Evolutionary conservation across 108 stramenopile species (phyloP).

Genomic region (Chaetoceros tenuissimus): DNA sequence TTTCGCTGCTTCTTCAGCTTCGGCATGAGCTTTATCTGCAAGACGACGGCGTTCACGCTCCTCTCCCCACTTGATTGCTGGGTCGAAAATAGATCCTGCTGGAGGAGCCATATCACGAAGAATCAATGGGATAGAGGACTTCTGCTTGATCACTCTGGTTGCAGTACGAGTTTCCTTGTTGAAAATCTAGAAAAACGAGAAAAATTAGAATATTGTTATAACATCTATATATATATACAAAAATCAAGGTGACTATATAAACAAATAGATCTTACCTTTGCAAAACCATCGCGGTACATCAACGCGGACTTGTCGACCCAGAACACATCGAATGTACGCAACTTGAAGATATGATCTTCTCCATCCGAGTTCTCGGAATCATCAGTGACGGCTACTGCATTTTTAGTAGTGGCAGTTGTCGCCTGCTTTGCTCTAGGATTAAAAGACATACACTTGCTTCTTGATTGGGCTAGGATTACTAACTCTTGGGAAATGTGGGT

Average conservation of each 20-base stretch:
- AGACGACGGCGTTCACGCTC: conserved; percentile 67
- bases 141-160: conserved; percentile 52
- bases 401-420: conserved; percentile 43
- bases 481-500: too few species aligned
- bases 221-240: conserved; percentile 1
- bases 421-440: conserved; percentile 83
- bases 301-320: conserved; percentile 79
- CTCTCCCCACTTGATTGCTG: conserved; percentile 76
- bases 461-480: too few species aligned
- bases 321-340: conserved; percentile 81
- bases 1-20: conserved; percentile 21
- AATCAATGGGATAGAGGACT: conserved; percentile 85
- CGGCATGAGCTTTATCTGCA: conserved; percentile 8
- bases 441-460: conserved; percentile 89
- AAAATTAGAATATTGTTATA: not conserved
- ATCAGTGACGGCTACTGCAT: conserved; percentile 26
- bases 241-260: not conserved
- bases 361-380: conserved; percentile 28
- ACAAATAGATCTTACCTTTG: conserved; percentile 51
- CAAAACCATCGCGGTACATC: conserved; percentile 82
- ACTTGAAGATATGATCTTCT: conserved; percentile 70
- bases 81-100: conserved; percentile 80
- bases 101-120: conserved; percentile 92
- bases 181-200: conserved; percentile 37
- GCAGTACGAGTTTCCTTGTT: conserved; percentile 60